These are phyloP conservation scores for Turritis glabra DNA, from an alignment of 345 rosid genomes.

Conservation along the genomic window DNA sequence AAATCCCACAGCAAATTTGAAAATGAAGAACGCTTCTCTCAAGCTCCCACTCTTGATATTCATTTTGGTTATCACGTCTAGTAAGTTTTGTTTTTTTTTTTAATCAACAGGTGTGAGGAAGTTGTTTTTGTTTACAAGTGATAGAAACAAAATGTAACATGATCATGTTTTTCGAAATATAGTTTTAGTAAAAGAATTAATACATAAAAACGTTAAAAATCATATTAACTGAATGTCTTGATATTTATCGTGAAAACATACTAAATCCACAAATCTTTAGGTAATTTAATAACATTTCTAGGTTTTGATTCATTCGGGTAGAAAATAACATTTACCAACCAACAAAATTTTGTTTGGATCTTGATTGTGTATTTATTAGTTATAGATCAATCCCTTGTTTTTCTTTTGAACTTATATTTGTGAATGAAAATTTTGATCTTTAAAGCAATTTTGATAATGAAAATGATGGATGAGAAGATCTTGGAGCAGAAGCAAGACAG, in stretches of 20 bases:
- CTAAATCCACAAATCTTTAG: not conserved
- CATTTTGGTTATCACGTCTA: slow-evolving; percentile 25
- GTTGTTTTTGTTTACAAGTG: not conserved
- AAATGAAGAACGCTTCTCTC: slow-evolving; percentile 18
- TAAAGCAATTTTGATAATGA: not conserved
- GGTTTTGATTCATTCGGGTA: no score
- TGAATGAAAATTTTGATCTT: not conserved
- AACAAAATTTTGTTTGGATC: no score
- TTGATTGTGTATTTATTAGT: no score
- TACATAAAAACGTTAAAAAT: not conserved
- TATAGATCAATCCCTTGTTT: no score
- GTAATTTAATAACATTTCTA: no score
- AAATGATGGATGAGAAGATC: slow-evolving; percentile 15
- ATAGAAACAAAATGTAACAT: not conserved
- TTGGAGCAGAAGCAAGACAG: slow-evolving; percentile 19
- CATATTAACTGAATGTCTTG: not conserved
- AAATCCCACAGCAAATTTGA: not conserved
- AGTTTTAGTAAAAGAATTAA: no score
- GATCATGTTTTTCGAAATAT: no score
- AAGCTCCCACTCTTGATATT: slow-evolving; percentile 1
- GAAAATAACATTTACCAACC: no score
- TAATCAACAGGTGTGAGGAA: not conserved
- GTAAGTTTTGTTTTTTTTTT: slow-evolving; percentile 14
- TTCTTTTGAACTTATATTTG: not conserved
- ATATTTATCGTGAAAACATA: not conserved